phyloP scores from a whole-genome alignment of 1,139 yeast species.

The Sugiyamaella neomexicana region DNA sequence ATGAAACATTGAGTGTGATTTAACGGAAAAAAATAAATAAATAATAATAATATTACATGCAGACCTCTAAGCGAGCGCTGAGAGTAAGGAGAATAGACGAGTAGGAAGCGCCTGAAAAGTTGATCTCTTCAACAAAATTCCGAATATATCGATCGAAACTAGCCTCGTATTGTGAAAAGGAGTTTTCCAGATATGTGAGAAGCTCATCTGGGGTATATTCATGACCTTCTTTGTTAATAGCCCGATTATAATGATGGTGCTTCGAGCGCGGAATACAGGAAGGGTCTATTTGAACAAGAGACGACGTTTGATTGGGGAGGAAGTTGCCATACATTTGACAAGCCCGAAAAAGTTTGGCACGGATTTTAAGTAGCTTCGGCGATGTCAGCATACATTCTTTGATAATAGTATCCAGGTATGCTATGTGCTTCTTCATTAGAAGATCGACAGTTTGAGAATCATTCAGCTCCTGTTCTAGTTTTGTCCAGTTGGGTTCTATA shows the following conservation, averaged over 20 bases:
- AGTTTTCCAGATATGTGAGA: slow-evolving; percentile 44
- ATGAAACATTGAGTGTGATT: no score
- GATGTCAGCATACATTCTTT: slow-evolving; percentile 70
- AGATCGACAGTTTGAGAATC: slow-evolving; percentile 50
- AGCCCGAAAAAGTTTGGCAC: slow-evolving; percentile 39
- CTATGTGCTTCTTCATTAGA: slow-evolving; percentile 53
- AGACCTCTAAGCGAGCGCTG: slow-evolving; percentile 52
- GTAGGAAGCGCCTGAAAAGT: slow-evolving; percentile 62
- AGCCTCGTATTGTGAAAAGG: slow-evolving; percentile 54
- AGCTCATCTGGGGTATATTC: slow-evolving; percentile 32
- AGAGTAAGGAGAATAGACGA: slow-evolving; percentile 57
- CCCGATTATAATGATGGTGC: slow-evolving; percentile 44
- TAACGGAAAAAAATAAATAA: slow-evolving; percentile 8
- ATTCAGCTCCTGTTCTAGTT: slow-evolving; percentile 41
- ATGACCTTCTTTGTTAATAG: slow-evolving; percentile 41
- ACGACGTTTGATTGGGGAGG: slow-evolving; percentile 54
- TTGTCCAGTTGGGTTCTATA: slow-evolving; percentile 56
- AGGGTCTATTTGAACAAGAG: slow-evolving; percentile 54
- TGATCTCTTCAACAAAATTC: slow-evolving; percentile 56
- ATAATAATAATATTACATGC: slow-evolving; percentile 18
- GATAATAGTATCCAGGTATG: slow-evolving; percentile 62
- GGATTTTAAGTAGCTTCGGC: slow-evolving; percentile 52
- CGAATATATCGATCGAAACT: slow-evolving; percentile 56
- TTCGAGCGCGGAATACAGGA: slow-evolving; percentile 46
- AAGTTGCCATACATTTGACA: slow-evolving; percentile 57